Evolutionary conservation across 176 grass and related monocot species (phyloP), one percentile per base, ranked within the genome.

Genomic region (Poa annua): DNA sequence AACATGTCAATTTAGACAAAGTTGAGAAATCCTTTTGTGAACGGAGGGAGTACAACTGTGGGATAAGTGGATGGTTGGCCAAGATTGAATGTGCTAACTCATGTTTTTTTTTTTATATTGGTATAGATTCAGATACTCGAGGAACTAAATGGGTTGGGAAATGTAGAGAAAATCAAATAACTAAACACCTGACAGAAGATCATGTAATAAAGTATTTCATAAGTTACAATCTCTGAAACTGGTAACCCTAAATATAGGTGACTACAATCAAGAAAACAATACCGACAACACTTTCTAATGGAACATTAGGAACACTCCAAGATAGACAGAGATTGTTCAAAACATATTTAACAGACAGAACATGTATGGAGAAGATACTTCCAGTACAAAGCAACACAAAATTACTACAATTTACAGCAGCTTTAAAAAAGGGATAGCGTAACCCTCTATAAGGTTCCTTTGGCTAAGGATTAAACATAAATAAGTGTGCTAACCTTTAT

Each of bases 181-280:
- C 15, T 69, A 81, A 56, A 24, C 52, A 83, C 10, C 29, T 76
- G 17, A 61, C 4, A 50, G 11, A 25, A 79, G 57, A 80, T 50
- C 39, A 66, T 79, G n/a, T 22, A 74, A 88, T 65, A 57, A 84
- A 32, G 20, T 35, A 12, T 50, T 84, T 29, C 67, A 56, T 53
- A 41, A 45, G 70, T 64, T 21, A 81, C 33, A 72, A 75, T 35
- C 15, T 80, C 45, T 66, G 10, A 74, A 74, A 16, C 49, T 74
- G 67, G 59, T 44, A 64, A 74, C 25, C 44, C 55, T 3, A 34
- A 56, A 35, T 75, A 24, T 38, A 38, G 20, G 11, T 45, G 57
- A 42, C 44, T 39, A 74, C 11, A 3, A 73, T 70, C 21, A 42
- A 75, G 22, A 81, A 86, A 74, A 66, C 15, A 74, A 15, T 74